Percentiles rank a stretch among this genome's conserved stretches.
phyloP scores from a whole-genome alignment of 2,329 filamentous ascomycete species.

The Xylaria sp. region DNA sequence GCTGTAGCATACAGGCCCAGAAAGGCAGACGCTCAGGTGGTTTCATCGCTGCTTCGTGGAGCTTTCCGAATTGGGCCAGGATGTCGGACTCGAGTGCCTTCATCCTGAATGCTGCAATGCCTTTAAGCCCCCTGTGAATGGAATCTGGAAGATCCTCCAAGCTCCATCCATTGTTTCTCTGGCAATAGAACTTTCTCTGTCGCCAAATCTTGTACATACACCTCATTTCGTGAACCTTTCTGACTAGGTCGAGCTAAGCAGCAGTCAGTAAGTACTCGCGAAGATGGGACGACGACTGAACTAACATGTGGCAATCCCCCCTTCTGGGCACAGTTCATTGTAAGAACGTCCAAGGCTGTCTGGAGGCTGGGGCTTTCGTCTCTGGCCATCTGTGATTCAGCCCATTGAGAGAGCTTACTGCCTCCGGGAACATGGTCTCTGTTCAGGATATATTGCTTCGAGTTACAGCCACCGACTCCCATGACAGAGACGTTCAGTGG shows the following conservation, averaged over 20 bases:
- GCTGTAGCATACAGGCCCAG: conserved; percentile 53
- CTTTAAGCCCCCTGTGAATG: conserved; percentile 31
- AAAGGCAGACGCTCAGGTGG: conserved; percentile 46
- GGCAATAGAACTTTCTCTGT: conserved; percentile 46
- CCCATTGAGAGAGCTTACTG: conserved; percentile 26
- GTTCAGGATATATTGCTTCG: conserved; percentile 19
- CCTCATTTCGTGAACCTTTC: conserved; percentile 49
- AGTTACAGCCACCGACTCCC: conserved; percentile 13
- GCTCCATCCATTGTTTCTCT: conserved; percentile 7
- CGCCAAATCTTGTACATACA: conserved; percentile 56
- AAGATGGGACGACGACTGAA: background rate
- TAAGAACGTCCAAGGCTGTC: conserved; percentile 31
- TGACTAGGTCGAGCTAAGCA: conserved; percentile 45
- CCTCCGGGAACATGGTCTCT: conserved; percentile 15
- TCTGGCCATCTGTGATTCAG: conserved; percentile 28
- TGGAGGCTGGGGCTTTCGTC: conserved; percentile 28
- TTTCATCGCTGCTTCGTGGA: conserved; percentile 15
- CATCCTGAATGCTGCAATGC: conserved; percentile 30
- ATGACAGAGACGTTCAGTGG: conserved; percentile 23
- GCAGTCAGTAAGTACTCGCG: conserved; percentile 26
- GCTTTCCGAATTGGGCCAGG: conserved; percentile 23
- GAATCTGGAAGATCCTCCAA: conserved; percentile 42
- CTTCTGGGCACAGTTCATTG: conserved; percentile 23
- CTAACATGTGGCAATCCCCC: conserved; percentile 31
- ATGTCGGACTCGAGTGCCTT: conserved; percentile 34